Base-by-base conservation (phyloP, 768 basidiomycete species). In the Pulveroboletus sp. region DNA sequence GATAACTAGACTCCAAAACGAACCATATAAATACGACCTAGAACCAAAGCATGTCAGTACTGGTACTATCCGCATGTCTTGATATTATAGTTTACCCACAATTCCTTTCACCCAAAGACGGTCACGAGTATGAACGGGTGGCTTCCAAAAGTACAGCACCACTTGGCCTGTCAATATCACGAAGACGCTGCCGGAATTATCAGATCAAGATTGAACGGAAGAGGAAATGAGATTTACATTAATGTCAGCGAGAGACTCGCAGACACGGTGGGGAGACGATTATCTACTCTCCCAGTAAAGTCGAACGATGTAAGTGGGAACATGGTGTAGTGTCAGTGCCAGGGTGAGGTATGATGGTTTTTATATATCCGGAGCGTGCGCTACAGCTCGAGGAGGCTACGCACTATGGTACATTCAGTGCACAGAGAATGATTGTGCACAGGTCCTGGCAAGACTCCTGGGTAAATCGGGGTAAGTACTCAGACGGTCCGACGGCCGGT, bases 21-120 rank as follows among this genome's bases (percentile, higher is more conserved):
- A 17, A 64, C 63, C 63, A 64, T 20, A 61, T 41, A 10, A 54
- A 17, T 34, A 52, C 14, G 16, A 66, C 50, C 63, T 64, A 27
- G 20, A 20, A 2, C 12, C 23, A n/a, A 17, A 20, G 27, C 7
- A 17, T 5, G 20, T 55, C 33, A 50, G 27, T 4, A 13, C 10
- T 14, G 12, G 11, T 21, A 1, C 5, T 7, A 8, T n/a, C 23
- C 5, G 17, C 3, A 32, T 23, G 4, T 21, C 13, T 8, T 25
- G 6, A 24, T 14, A 35, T 43, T 11, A n/a, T n/a, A n/a, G n/a
- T n/a, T n/a, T n/a, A 43, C 63, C 3, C 32, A 64, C 63, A 19
- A 54, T 17, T 21, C 45, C 34, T 45, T 63, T 64, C 36, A 58
- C 37, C 63, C 63, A 64, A 43, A 32, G 19, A 34, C 52, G 25